Evolutionary conservation across 2,329 filamentous ascomycete species (phyloP).

Genomic region (Ilyonectria sp.): DNA sequence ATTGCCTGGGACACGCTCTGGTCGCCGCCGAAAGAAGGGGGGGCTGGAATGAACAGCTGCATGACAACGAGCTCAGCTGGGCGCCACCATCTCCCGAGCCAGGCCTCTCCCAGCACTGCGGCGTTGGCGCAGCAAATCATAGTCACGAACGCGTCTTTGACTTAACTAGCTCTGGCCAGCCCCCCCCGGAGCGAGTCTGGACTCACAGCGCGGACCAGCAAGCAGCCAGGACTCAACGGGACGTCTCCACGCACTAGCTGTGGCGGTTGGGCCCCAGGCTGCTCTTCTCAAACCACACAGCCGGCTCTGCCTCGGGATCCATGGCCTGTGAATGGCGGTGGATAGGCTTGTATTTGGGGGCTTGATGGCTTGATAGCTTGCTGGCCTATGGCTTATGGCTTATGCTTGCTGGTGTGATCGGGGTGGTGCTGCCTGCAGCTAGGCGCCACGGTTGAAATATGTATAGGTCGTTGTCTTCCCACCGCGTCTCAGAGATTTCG

Average conservation of each 20-base stretch:
- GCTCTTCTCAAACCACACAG: conserved; percentile 12
- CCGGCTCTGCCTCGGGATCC: conserved; percentile 3
- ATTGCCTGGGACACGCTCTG: neutral
- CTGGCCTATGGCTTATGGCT: neutral
- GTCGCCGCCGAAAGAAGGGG: conserved; percentile 5
- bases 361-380: conserved; percentile 10
- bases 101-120: conserved; percentile 18
- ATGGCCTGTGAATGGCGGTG: conserved; percentile 4
- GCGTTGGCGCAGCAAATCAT: conserved; percentile 30
- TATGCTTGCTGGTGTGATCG: conserved; percentile 1
- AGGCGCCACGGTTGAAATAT: conserved; percentile 9
- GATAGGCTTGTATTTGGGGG: neutral
- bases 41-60: conserved; percentile 11
- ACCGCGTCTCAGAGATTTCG: neutral
- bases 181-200: conserved; percentile 6
- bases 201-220: neutral
- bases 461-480: neutral
- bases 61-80: conserved; percentile 25
- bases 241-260: neutral
- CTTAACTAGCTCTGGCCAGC: neutral
- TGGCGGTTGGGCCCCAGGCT: neutral
- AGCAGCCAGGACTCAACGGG: neutral
- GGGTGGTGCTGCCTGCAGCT: conserved; percentile 2
- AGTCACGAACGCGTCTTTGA: neutral
- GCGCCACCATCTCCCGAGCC: conserved; percentile 12